Conservation (phyloP, 192 early-diverging fungal species). For the Coemansia sp. region DNA sequence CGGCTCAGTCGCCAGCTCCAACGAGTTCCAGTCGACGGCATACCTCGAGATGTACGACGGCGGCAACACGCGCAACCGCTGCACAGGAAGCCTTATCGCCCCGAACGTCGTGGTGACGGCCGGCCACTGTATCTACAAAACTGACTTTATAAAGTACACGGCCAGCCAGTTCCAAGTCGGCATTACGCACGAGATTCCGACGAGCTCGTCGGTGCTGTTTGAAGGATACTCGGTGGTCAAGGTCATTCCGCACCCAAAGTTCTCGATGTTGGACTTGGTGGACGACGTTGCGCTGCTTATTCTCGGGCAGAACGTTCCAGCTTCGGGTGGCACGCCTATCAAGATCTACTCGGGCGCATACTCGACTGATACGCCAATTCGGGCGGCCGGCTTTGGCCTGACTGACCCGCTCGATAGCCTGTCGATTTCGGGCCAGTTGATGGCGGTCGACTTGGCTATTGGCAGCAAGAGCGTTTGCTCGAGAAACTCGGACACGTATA, state of each 20-base stretch:
- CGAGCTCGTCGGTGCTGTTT: slow-evolving; percentile 13
- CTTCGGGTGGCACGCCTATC: slow-evolving; percentile 17
- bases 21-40: slow-evolving; percentile 37
- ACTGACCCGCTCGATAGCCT: slow-evolving; percentile 19
- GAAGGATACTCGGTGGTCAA: slow-evolving; percentile 24
- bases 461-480: slow-evolving; percentile 16
- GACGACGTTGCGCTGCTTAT: slow-evolving; percentile 48
- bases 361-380: slow-evolving; percentile 18
- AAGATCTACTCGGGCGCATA: slow-evolving; percentile 27
- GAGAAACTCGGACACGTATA: slow-evolving; percentile 10
- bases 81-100: slow-evolving; percentile 51
- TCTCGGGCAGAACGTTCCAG: slow-evolving; percentile 19
- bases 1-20: slow-evolving; percentile 16
- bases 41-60: slow-evolving; percentile 25
- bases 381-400: slow-evolving; percentile 45
- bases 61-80: slow-evolving; percentile 13
- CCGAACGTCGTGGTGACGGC: slow-evolving; percentile 53
- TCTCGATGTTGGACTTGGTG: slow-evolving; percentile 15
- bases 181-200: slow-evolving; percentile 24
- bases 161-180: slow-evolving; percentile 26
- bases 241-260: slow-evolving; percentile 31
- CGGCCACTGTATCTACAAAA: slow-evolving; percentile 37
- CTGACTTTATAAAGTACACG: slow-evolving; percentile 2
- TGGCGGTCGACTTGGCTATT: slow-evolving; percentile 34
- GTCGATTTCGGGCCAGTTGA: slow-evolving; percentile 21